A percentile compares a stretch with the other conserved stretches of the same genome.
phyloP scores from a whole-genome alignment of 108 stramenopile species.

The Heterococcus sp. region DNA sequence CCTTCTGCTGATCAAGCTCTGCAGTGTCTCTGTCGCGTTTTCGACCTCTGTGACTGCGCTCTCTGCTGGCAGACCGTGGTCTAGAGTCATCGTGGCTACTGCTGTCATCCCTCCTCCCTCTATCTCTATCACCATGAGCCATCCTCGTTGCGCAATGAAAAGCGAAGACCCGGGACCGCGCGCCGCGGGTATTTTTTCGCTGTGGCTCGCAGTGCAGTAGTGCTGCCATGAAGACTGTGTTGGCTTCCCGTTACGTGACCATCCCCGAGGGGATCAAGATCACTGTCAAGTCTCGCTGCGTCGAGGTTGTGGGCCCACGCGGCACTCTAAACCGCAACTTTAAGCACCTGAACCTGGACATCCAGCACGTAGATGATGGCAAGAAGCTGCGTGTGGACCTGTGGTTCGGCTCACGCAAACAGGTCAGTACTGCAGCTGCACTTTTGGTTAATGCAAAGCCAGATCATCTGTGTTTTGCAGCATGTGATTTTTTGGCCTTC shows the following conservation, averaged over 20 bases:
- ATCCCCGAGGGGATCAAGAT: conserved; percentile 66
- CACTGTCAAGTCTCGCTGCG: conserved; percentile 72
- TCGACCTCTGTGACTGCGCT: neutral
- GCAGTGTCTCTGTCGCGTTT: neutral
- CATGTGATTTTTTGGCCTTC: too few species aligned
- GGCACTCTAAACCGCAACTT: conserved; percentile 86
- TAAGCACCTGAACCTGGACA: conserved; percentile 89
- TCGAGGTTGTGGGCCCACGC: conserved; percentile 87
- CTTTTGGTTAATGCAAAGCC: too few species aligned
- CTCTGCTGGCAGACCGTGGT: neutral
- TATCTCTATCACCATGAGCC: neutral
- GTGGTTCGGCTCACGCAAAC: conserved; percentile 95
- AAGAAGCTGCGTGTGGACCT: conserved; percentile 83
- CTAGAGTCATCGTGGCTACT: neutral
- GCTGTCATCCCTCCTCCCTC: neutral
- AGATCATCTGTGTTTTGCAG: too few species aligned
- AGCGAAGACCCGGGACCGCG: too few species aligned
- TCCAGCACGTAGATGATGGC: conserved; percentile 58
- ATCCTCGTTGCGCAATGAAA: neutral
- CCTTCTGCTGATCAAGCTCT: neutral
- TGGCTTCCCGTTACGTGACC: conserved; percentile 27
- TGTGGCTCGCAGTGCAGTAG: neutral
- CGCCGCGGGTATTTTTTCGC: too few species aligned
- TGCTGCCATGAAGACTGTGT: conserved; percentile 44
- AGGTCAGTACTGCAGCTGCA: conserved; percentile 18